Conservation (phyloP, 2,329 filamentous ascomycete genomes). For the Colletotrichum sp. region DNA sequence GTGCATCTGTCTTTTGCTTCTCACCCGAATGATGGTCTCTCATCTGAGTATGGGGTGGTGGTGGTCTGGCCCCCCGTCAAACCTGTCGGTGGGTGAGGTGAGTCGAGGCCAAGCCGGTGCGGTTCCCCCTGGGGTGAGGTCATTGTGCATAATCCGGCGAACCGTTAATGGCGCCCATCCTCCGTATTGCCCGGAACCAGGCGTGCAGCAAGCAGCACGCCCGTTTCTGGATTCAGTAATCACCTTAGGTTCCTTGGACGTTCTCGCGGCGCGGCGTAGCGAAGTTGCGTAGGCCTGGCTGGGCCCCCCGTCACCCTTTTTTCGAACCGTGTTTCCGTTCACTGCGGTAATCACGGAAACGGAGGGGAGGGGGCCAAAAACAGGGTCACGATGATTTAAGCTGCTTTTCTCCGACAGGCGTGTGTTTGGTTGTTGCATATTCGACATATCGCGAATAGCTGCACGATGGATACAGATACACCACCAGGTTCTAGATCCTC, state of each 20-base stretch:
- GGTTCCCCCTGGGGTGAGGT: background rate
- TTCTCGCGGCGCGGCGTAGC: background rate
- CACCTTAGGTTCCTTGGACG: background rate
- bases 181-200: background rate
- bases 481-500: background rate
- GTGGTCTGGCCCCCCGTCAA: background rate
- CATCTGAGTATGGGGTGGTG: background rate
- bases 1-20: background rate
- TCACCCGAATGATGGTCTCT: background rate
- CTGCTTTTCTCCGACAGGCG: background rate
- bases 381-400: background rate
- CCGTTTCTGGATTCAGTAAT: background rate
- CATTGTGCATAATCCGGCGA: slow-evolving; percentile 1
- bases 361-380: background rate
- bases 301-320: background rate
- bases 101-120: background rate
- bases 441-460: background rate
- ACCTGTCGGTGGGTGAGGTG: slow-evolving; percentile 8
- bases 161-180: background rate
- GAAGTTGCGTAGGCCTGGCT: background rate
- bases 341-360: background rate
- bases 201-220: background rate
- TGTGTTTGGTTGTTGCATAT: slow-evolving; percentile 7
- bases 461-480: background rate
- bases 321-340: background rate